A percentile compares a stretch with the other conserved stretches of the same genome.
Conservation (phyloP, 306 rosid species). For the Hylodesmum podocarpum region DNA sequence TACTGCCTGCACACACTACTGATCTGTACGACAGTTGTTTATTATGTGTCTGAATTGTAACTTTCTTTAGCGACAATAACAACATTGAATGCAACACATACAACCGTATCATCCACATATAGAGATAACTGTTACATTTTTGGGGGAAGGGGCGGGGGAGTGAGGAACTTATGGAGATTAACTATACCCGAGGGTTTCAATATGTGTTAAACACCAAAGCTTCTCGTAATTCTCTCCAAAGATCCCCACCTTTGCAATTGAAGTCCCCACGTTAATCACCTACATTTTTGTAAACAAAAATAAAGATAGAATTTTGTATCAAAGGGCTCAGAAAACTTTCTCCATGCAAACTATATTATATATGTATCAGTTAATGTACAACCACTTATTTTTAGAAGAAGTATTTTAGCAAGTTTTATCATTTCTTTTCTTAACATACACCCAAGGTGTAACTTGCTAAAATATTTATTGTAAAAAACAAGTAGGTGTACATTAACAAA, state of each 20-base stretch:
- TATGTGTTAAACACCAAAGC: conserved; percentile 95
- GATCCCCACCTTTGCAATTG: conserved; percentile 85
- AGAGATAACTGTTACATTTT: not conserved
- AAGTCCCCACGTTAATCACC: conserved; percentile 90
- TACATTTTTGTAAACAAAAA: conserved; percentile 32
- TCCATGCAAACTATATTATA: not conserved
- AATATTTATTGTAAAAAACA: too few species aligned
- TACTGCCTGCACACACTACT: not conserved
- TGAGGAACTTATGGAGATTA: conserved; percentile 15
- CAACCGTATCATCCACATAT: not conserved
- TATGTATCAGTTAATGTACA: too few species aligned
- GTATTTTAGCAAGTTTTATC: too few species aligned
- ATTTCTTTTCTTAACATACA: too few species aligned
- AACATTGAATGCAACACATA: not conserved
- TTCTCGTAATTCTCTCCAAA: conserved; percentile 73
- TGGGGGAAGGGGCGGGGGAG: too few species aligned
- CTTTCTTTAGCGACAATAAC: conserved; percentile 1
- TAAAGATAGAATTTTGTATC: conserved; percentile 1
- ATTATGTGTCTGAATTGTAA: not conserved
- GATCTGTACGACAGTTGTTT: not conserved
- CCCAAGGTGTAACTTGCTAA: too few species aligned
- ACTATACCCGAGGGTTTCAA: conserved; percentile 82
- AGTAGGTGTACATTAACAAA: not conserved
- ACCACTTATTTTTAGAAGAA: too few species aligned
- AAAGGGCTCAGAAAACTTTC: not conserved